Conservation (phyloP, 2,329 filamentous ascomycete species). For the Penicillium janthinellum region DNA sequence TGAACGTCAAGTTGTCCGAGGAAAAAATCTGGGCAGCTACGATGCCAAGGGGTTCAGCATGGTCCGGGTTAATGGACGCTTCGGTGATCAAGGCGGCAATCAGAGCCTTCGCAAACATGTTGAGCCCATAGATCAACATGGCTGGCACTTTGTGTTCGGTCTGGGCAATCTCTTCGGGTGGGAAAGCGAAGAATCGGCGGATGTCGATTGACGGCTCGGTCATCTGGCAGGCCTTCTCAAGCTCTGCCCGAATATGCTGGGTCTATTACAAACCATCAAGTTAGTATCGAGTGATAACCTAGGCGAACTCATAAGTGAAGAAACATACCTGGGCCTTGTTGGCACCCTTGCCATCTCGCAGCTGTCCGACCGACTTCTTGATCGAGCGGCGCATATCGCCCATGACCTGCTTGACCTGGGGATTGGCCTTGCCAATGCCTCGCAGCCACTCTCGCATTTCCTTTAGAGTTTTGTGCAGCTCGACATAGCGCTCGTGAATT, state of each 20-base stretch:
- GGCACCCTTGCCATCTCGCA: conserved; percentile 62
- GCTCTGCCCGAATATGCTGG: conserved; percentile 51
- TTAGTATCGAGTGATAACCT: background rate
- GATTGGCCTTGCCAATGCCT: conserved; percentile 58
- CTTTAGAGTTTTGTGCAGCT: conserved; percentile 70
- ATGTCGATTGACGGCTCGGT: conserved; percentile 59
- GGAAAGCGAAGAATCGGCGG: conserved; percentile 54
- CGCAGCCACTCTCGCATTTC: conserved; percentile 56
- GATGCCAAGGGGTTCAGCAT: conserved; percentile 78
- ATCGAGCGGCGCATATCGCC: conserved; percentile 73
- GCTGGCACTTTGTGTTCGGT: conserved; percentile 59
- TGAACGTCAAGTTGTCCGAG: conserved; percentile 65
- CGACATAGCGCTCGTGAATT: conserved; percentile 52
- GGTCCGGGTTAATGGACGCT: conserved; percentile 63
- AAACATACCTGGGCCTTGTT: conserved; percentile 58
- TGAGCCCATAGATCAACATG: conserved; percentile 73
- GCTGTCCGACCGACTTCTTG: conserved; percentile 70
- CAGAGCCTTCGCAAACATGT: conserved; percentile 72
- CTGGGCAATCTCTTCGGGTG: conserved; percentile 40
- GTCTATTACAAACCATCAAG: background rate
- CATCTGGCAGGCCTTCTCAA: conserved; percentile 59
- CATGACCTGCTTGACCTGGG: conserved; percentile 63
- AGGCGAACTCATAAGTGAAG: background rate
- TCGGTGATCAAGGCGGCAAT: conserved; percentile 71
- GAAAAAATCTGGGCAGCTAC: conserved; percentile 75